Percentiles rank a stretch among this genome's conserved stretches.
Conservation (phyloP, 176 grass and related monocot genomes). For the Avena eriantha region DNA sequence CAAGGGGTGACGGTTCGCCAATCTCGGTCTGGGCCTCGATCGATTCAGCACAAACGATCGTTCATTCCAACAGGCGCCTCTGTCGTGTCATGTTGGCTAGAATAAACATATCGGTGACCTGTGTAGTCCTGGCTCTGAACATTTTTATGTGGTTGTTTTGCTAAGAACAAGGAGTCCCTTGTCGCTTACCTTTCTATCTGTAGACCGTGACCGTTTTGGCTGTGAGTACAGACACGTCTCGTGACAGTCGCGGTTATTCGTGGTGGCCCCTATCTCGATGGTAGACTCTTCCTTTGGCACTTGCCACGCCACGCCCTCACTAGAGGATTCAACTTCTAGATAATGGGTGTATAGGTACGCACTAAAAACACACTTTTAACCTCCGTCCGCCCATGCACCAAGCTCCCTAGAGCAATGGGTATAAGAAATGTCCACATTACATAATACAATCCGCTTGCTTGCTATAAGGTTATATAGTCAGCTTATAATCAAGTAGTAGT, state of each 20-base stretch:
- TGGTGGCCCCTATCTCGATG: no score
- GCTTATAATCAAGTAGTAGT: no score
- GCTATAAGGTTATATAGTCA: no score
- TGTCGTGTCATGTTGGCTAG: neutral
- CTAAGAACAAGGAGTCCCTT: neutral
- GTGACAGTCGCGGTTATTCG: neutral
- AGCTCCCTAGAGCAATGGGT: no score
- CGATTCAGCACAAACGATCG: neutral
- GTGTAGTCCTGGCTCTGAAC: no score
- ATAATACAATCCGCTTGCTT: no score
- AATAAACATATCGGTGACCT: neutral
- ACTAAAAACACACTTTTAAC: no score
- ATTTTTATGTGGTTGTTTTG: neutral
- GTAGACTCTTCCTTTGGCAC: neutral
- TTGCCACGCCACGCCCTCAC: no score
- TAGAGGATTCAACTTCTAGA: no score
- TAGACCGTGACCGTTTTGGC: slow-evolving; percentile 4
- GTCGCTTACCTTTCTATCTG: neutral
- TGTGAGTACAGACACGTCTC: neutral
- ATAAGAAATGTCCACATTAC: no score
- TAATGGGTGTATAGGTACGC: no score
- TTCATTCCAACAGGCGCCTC: neutral
- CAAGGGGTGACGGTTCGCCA: neutral
- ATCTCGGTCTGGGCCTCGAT: neutral
- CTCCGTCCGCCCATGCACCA: no score